Base-by-base conservation (phyloP, 129 eudicot genomes). In the Flaveria robusta region DNA sequence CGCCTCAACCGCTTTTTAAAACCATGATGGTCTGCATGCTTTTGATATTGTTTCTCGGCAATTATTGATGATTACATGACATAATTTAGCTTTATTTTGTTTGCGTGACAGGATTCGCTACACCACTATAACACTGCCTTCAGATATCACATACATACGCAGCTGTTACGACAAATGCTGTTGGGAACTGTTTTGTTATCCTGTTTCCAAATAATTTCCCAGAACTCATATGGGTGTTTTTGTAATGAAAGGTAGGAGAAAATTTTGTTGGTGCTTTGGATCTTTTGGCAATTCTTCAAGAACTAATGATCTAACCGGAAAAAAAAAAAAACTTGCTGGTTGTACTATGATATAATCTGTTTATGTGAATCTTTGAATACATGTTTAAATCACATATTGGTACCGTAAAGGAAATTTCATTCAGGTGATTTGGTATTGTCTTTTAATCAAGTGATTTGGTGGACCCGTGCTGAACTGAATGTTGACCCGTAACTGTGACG, bases 111-210 rank as follows among this genome's bases (percentile, higher is more conserved):
- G 81, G 81, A 52, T 76, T 76, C 29, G 81, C 81, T 14, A 76
- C 81, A 42, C 81, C 81, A 76, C 81, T 76, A 76, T 76, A 67
- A 76, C 81, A 76, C 8, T 67, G 81, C 81, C 74, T 74, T 74
- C 42, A 59, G 24, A 22, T 74, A 74, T 62, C 34, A 63, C 68
- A 66, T 22, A 37, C 73, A 76, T 76, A 52, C 22, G 66, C 66
- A 76, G 80, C 52, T 34, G 54, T 55, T 72, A 55, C 15, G 13
- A 56, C 68, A 52, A 55, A 42, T 76, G 66, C n/a, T 29, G 37
- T 39, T 67, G 66, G 62, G 79, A 75, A 56, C 62, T 29, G 15
- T 52, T 41, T 58, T 74, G 67, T 66, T 76, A 55, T 76, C 31
- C 18, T 76, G 50, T 67, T 66, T 66, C 81, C 74, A 76, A 76